A percentile compares a stretch with the other conserved stretches of the same genome.
Evolutionary conservation across 2,329 filamentous ascomycete genomes (phyloP).

Genomic region (Clarireedia hainanense): DNA sequence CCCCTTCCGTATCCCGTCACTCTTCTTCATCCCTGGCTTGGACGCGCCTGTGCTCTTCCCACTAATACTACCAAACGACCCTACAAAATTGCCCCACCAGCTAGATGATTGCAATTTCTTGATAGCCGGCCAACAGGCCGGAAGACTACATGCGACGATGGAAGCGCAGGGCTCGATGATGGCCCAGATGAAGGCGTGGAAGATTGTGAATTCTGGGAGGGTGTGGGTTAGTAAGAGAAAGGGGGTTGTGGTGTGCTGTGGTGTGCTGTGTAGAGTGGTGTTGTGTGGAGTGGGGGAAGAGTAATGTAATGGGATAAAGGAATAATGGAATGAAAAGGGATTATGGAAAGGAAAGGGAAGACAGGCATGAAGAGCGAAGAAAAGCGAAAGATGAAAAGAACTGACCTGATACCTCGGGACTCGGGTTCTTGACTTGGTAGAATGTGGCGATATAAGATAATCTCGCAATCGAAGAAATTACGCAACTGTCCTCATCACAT

Average conservation of each 20-base stretch:
- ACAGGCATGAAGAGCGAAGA: not conserved
- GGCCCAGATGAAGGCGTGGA: not conserved
- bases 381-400: not conserved
- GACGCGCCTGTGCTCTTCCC: not conserved
- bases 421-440: not conserved
- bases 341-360: too few species aligned
- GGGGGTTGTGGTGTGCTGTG: too few species aligned
- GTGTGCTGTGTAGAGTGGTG: too few species aligned
- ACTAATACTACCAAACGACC: not conserved
- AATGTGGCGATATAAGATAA: not conserved
- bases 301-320: too few species aligned
- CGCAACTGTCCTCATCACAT: not conserved
- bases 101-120: not conserved
- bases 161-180: not conserved
- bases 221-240: not conserved
- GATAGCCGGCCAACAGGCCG: not conserved
- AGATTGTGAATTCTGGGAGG: not conserved
- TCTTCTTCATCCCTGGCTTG: not conserved
- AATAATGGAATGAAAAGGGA: not conserved
- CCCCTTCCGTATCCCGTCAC: not conserved
- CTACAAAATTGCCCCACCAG: not conserved
- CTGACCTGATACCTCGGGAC: not conserved
- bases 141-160: not conserved
- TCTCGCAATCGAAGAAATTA: not conserved
- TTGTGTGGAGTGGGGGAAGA: too few species aligned